Evolutionary conservation across 129 eudicot species (phyloP).

Genomic region (carrot (Daucus carota)): DNA sequence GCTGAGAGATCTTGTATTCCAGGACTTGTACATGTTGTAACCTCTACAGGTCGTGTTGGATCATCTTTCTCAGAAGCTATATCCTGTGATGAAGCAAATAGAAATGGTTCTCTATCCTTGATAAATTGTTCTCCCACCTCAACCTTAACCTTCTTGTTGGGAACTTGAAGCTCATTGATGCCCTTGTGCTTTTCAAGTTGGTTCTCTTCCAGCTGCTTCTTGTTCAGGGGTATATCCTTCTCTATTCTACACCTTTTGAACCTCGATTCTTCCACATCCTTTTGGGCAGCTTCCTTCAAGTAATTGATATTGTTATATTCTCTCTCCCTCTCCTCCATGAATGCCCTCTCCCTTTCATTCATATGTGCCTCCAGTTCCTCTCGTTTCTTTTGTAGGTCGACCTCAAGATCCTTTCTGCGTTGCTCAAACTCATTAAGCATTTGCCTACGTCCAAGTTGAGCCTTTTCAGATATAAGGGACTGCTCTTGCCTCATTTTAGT

Average conservation of each 20-base stretch:
- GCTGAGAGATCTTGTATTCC: slow-evolving; percentile 23
- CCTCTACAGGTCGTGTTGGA: slow-evolving; percentile 27
- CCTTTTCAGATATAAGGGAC: slow-evolving; percentile 34
- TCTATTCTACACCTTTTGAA: slow-evolving; percentile 39
- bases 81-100: slow-evolving; percentile 25
- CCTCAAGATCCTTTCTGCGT: slow-evolving; percentile 45
- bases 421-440: slow-evolving; percentile 55
- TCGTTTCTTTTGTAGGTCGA: slow-evolving; percentile 37
- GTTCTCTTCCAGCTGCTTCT: slow-evolving; percentile 41
- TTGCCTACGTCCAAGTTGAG: slow-evolving; percentile 40
- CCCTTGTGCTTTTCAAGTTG: slow-evolving; percentile 67
- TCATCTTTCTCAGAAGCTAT: slow-evolving; percentile 22
- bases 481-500: slow-evolving; percentile 56
- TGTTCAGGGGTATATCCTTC: slow-evolving; percentile 44
- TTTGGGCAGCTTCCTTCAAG: slow-evolving; percentile 43
- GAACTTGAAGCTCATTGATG: slow-evolving; percentile 51
- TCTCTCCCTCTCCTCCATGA: no score
- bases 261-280: slow-evolving; percentile 47
- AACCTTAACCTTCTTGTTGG: slow-evolving; percentile 61
- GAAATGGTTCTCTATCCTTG: slow-evolving; percentile 35
- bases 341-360: slow-evolving; percentile 32
- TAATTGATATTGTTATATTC: slow-evolving; percentile 22
- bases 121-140: slow-evolving; percentile 47
- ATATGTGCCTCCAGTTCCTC: slow-evolving; percentile 47
- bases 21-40: slow-evolving; percentile 35